Evolutionary conservation across 140 eudicot species (phyloP), one percentile per base, ranked within the genome.

Genomic region (Senecio squalidus): DNA sequence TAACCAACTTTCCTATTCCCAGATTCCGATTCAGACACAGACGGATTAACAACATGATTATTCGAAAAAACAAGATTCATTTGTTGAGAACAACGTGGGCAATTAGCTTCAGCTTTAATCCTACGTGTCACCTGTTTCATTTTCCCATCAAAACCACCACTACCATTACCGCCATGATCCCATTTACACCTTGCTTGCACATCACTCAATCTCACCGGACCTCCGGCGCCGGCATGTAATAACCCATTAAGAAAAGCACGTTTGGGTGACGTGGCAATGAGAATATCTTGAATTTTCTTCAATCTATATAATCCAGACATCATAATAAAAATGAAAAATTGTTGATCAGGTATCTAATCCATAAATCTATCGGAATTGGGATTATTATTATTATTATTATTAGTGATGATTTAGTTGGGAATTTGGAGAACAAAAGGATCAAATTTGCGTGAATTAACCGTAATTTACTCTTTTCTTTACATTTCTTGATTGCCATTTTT

Each of bases 61-160:
- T 81, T 82, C 9, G 85, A 67, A 58, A 90, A 85, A 46, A 85
- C 74, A 17, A 90, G 80, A 82, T 81, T 84, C 95, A 90, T 76
- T 24, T 74, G 80, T 75, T 79, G 80, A 9, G 91, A 86, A 66
- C 98, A 90, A 13, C 91, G 80, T 6, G 98, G 98, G 65, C 98
- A 90, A 51, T 90, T 83, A 33, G 89, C 94, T 63, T 86, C 95
- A 21, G 95, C 95, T 78, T 76, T 90, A 72, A 90, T 76, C 65
- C 83, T 72, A 49, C 98, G 81, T 11, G 78, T 77, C 27, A 60
- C 48, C 59, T 41, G 18, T 23, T 58, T 44, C 1, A 54, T 71
- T 21, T 30, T 55, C 18, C 71, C 45, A 40, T 69, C 76, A 23
- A 36, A 6, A 9, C 72, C 78, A 28, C 67, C 77, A 30, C 71